phyloP scores from a whole-genome alignment of 352 stramenopile species.

The Phytopythium delawarense region DNA sequence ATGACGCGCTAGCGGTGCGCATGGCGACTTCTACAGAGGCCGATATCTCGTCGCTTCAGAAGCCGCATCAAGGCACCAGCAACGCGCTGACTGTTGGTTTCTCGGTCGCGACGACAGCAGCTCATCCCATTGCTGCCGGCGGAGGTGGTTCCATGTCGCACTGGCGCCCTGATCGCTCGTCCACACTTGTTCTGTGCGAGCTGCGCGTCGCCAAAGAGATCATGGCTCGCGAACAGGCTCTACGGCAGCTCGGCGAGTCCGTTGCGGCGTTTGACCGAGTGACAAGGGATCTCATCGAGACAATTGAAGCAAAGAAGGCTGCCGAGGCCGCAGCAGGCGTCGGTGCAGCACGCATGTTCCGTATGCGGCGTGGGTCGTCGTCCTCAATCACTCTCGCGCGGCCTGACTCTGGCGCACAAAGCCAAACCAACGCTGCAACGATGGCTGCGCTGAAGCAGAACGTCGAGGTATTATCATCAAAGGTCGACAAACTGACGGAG shows the following conservation, averaged over 20 bases:
- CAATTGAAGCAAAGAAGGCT: slow-evolving; percentile 18
- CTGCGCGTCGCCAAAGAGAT: slow-evolving; percentile 54
- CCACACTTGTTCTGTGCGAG: slow-evolving; percentile 39
- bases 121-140: background rate
- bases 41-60: background rate
- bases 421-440: background rate
- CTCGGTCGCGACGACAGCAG: background rate
- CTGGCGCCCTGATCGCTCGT: slow-evolving; percentile 15
- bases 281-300: slow-evolving; percentile 23
- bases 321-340: slow-evolving; percentile 6
- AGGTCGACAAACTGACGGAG: slow-evolving; percentile 15
- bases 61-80: background rate
- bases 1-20: background rate
- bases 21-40: too few species aligned
- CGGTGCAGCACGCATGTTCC: background rate
- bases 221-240: slow-evolving; percentile 49
- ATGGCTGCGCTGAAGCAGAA: background rate
- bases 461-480: slow-evolving; percentile 7
- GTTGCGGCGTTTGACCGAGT: slow-evolving; percentile 21
- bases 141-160: background rate
- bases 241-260: slow-evolving; percentile 34
- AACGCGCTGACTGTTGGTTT: background rate
- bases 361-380: background rate
- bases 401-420: background rate
- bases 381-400: background rate